Evolutionary conservation across 805 yeast genomes (phyloP).

Genomic region (Candida schatavii): DNA sequence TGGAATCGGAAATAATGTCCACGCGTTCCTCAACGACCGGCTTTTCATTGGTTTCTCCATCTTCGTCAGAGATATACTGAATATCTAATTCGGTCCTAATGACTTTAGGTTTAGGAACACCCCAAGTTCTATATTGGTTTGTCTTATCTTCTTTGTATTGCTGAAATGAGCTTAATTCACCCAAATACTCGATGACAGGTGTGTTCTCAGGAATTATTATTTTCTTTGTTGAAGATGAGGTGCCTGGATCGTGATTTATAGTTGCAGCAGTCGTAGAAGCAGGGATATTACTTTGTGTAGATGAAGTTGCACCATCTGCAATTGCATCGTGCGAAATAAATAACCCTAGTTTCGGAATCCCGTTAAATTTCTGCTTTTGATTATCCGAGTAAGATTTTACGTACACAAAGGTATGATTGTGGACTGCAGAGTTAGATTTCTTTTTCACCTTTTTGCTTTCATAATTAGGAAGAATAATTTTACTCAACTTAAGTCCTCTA

Average conservation of each 20-base stretch:
- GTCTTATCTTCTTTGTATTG: constrained; percentile 61
- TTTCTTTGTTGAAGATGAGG: not conserved
- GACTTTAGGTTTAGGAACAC: constrained; percentile 51
- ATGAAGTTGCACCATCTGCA: constrained; percentile 8
- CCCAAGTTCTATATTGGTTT: constrained; percentile 78
- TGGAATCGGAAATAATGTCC: constrained; percentile 66
- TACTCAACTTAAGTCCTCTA: constrained; percentile 21
- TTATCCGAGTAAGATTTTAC: constrained; percentile 62
- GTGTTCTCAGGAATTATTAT: constrained; percentile 42
- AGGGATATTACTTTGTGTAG: too few relatives aligned
- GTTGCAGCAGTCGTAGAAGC: too few relatives aligned
- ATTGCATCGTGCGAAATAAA: constrained; percentile 30
- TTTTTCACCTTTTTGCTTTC: constrained; percentile 32
- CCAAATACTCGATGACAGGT: constrained; percentile 60
- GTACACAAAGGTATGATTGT: constrained; percentile 30
- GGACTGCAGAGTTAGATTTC: constrained; percentile 12
- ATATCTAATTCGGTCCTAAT: constrained; percentile 18
- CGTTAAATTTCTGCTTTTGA: constrained; percentile 57
- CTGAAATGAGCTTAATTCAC: constrained; percentile 66
- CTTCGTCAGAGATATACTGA: not conserved
- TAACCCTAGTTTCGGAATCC: constrained; percentile 68
- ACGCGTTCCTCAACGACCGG: not conserved
- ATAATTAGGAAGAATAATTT: constrained; percentile 31
- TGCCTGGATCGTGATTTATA: not conserved
- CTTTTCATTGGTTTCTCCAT: not conserved